A percentile compares a stretch with the other conserved stretches of the same genome.
Conservation (phyloP, 2,329 filamentous ascomycete species). For the Eutypa lata region DNA sequence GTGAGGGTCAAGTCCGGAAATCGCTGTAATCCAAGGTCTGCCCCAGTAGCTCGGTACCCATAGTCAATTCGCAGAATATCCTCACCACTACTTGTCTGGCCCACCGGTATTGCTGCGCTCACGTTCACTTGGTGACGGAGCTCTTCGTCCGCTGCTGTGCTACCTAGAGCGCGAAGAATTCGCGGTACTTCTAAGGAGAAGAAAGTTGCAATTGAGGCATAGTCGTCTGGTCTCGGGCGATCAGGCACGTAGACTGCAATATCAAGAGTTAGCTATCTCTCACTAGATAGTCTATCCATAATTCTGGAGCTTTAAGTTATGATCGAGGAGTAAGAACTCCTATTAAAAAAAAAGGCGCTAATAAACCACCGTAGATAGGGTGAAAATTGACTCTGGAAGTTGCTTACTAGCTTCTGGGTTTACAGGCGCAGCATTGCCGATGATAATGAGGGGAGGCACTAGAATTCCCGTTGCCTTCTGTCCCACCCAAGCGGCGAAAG, state of each 20-base stretch:
- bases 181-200: constrained; percentile 10
- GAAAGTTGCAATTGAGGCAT: background rate
- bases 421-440: constrained; percentile 18
- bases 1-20: constrained; percentile 18
- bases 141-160: constrained; percentile 3
- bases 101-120: constrained; percentile 2
- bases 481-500: constrained; percentile 8
- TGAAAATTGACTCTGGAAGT: no score
- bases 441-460: constrained; percentile 11
- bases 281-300: no score
- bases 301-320: no score
- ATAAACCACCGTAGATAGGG: no score
- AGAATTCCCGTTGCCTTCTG: constrained; percentile 13
- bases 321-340: no score
- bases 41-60: constrained; percentile 18
- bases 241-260: constrained; percentile 9
- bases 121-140: constrained; percentile 8
- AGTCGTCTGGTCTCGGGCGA: background rate
- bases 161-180: constrained; percentile 10
- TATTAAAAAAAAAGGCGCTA: no score
- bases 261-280: no score
- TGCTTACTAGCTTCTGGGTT: constrained; percentile 12
- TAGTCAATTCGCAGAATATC: constrained; percentile 20
- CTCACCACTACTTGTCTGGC: constrained; percentile 12
- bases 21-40: constrained; percentile 26